Percentiles rank a stretch among this genome's conserved stretches.
phyloP scores from a whole-genome alignment of 2,329 filamentous ascomycete genomes.

The Microsporum canis region DNA sequence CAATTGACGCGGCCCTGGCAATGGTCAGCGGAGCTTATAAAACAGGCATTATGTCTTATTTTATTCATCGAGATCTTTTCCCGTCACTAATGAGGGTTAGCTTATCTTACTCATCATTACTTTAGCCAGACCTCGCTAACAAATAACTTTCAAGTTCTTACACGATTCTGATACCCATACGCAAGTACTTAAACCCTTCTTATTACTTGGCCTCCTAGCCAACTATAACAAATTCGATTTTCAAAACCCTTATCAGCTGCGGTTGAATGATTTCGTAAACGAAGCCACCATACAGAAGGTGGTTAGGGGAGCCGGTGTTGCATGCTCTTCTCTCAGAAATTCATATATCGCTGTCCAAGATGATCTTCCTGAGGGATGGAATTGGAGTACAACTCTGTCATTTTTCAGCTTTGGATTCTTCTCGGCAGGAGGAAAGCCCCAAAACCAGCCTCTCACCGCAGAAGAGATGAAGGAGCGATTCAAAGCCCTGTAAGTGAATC shows the following conservation, averaged over 20 bases:
- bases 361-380: conserved; percentile 84
- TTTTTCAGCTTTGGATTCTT: conserved; percentile 76
- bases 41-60: conserved; percentile 85
- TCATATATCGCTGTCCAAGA: conserved; percentile 80
- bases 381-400: conserved; percentile 63
- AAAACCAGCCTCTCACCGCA: conserved; percentile 50
- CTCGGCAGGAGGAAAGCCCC: conserved; percentile 54
- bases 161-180: conserved; percentile 60
- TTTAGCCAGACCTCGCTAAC: conserved; percentile 10
- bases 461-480: conserved; percentile 79
- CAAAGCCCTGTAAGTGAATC: conserved; percentile 54
- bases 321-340: conserved; percentile 56
- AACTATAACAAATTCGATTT: conserved; percentile 99
- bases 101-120: neutral
- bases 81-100: conserved; percentile 84
- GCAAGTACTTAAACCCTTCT: conserved; percentile 61
- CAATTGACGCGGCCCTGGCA: conserved; percentile 68
- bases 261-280: conserved; percentile 91
- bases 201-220: conserved; percentile 71
- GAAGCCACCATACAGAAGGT: conserved; percentile 76
- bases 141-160: conserved; percentile 51
- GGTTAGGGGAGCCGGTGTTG: conserved; percentile 60
- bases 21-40: conserved; percentile 91
- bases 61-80: conserved; percentile 89
- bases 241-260: conserved; percentile 87